Evolutionary conservation across 2,329 filamentous ascomycete species (phyloP).

Genomic region (Onygena corvina): DNA sequence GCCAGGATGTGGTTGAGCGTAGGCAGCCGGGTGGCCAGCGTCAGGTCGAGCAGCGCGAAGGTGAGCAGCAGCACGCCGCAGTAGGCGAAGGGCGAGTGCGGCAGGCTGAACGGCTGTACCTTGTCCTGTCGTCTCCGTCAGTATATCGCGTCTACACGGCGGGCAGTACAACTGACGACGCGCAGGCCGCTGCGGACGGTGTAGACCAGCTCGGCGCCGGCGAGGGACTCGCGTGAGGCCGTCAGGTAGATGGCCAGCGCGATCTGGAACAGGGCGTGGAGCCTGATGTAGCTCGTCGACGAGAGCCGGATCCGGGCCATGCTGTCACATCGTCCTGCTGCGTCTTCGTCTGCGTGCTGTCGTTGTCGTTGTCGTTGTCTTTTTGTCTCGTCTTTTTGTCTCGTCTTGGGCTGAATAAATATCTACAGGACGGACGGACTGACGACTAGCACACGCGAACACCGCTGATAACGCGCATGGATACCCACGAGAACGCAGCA

Average conservation of each 20-base stretch:
- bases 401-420: too few species aligned
- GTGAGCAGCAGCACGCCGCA: slow-evolving; percentile 59
- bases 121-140: slow-evolving; percentile 28
- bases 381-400: too few species aligned
- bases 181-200: slow-evolving; percentile 74
- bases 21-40: slow-evolving; percentile 45
- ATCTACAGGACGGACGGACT: too few species aligned
- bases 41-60: slow-evolving; percentile 52
- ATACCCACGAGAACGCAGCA: background rate
- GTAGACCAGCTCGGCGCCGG: slow-evolving; percentile 67
- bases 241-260: slow-evolving; percentile 76
- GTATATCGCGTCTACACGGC: slow-evolving; percentile 1
- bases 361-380: background rate
- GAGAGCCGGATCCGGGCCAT: too few species aligned
- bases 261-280: slow-evolving; percentile 71
- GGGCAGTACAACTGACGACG: slow-evolving; percentile 43
- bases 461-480: background rate
- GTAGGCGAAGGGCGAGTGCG: slow-evolving; percentile 55
- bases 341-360: slow-evolving; percentile 8
- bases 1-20: slow-evolving; percentile 56
- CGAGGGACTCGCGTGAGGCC: slow-evolving; percentile 56
- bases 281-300: slow-evolving; percentile 66
- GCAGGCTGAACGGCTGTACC: slow-evolving; percentile 54
- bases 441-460: too few species aligned
- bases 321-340: slow-evolving; percentile 55